phyloP scores from a whole-genome alignment of 208 protist species.

The Trypanosoma boissoni region DNA sequence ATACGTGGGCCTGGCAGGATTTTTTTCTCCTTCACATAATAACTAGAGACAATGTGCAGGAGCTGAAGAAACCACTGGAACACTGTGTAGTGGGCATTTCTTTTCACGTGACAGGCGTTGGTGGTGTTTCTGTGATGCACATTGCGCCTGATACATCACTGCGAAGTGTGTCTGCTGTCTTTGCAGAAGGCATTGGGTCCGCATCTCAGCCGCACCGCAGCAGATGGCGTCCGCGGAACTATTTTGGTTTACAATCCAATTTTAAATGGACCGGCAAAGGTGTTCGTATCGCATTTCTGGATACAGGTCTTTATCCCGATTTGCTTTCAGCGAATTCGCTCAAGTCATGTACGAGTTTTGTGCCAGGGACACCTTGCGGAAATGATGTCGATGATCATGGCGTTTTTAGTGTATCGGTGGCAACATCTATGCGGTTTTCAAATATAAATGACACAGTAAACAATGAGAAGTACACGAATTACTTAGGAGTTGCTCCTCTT shows the following conservation, averaged over 20 bases:
- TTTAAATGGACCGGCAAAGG: slow-evolving; percentile 35
- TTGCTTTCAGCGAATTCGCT: slow-evolving; percentile 6
- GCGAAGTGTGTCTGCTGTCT: too few relatives aligned
- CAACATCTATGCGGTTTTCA: not conserved
- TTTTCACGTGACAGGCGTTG: too few relatives aligned
- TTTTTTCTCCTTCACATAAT: too few relatives aligned
- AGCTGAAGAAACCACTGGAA: too few relatives aligned
- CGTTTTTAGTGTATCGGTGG: slow-evolving; percentile 94
- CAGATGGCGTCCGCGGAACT: slow-evolving; percentile 7
- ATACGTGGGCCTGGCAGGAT: too few relatives aligned
- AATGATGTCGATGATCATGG: slow-evolving; percentile 93
- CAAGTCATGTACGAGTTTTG: slow-evolving; percentile 46
- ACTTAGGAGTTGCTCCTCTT: slow-evolving; percentile 92
- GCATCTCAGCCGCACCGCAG: too few relatives aligned
- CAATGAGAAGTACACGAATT: slow-evolving; percentile 16
- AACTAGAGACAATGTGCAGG: too few relatives aligned
- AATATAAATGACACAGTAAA: not conserved
- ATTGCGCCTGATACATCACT: too few relatives aligned
- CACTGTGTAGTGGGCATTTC: too few relatives aligned
- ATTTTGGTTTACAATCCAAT: slow-evolving; percentile 13
- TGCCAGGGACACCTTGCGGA: slow-evolving; percentile 48
- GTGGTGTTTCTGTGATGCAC: too few relatives aligned
- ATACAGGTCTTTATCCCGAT: slow-evolving; percentile 44
- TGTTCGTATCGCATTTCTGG: slow-evolving; percentile 58
- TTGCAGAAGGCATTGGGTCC: too few relatives aligned